phyloP scores from a whole-genome alignment of 2,329 filamentous ascomycete genomes.

The Colletotrichum agaves region DNA sequence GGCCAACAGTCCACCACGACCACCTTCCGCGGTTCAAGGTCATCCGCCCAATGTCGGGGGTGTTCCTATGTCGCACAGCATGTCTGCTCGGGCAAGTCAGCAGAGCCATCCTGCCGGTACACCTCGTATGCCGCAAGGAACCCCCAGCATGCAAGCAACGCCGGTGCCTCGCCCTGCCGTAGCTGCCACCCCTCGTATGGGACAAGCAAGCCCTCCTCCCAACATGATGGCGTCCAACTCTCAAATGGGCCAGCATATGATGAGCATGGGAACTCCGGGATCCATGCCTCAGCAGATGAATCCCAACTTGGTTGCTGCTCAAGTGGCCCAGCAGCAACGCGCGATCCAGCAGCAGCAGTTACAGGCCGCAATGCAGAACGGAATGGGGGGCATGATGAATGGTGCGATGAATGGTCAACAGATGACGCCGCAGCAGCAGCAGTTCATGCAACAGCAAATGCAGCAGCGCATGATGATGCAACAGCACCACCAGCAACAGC shows the following conservation, averaged over 20 bases:
- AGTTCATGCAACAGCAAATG: conserved; percentile 41
- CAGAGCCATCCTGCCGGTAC: conserved; percentile 74
- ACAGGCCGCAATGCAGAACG: conserved; percentile 50
- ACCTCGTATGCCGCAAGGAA: conserved; percentile 69
- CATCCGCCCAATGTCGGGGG: conserved; percentile 60
- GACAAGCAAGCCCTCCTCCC: conserved; percentile 70
- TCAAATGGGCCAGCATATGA: conserved; percentile 63
- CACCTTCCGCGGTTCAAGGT: conserved; percentile 72
- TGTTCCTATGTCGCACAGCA: conserved; percentile 69
- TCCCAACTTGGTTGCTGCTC: conserved; percentile 53
- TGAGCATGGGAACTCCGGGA: conserved; percentile 53
- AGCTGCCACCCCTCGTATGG: conserved; percentile 69
- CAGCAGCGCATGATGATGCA: conserved; percentile 35
- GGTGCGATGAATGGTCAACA: conserved; percentile 51
- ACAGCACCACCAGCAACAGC: conserved; percentile 50
- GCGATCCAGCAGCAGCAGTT: conserved; percentile 56
- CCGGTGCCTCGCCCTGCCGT: conserved; percentile 65
- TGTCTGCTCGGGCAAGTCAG: conserved; percentile 73
- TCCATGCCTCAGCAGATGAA: conserved; percentile 52
- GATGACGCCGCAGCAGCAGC: conserved; percentile 35
- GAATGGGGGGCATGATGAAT: conserved; percentile 46
- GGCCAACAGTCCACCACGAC: conserved; percentile 74
- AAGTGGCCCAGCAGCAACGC: conserved; percentile 61
- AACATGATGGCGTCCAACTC: conserved; percentile 68
- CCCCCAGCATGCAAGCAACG: conserved; percentile 71